These are phyloP conservation scores for Leccinum subtestaceum DNA, from an alignment of 768 basidiomycete genomes.

Conservation along the genomic window DNA sequence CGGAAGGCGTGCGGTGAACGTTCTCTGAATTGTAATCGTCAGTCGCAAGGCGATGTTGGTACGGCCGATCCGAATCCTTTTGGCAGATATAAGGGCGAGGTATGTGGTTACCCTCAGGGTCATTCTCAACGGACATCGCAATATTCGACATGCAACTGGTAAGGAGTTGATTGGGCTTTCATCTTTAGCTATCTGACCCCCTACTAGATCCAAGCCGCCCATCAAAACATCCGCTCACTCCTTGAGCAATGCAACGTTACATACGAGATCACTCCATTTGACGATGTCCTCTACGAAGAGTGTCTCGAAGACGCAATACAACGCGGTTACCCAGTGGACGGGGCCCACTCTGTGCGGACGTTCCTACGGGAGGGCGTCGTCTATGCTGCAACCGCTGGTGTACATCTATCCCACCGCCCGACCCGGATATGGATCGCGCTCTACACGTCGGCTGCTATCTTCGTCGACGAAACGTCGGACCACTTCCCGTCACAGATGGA, in stretches of 20 bases:
- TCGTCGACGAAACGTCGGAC: neutral
- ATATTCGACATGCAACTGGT: neutral
- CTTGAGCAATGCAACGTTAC: neutral
- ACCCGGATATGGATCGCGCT: neutral
- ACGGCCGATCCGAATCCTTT: neutral
- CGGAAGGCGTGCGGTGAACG: neutral
- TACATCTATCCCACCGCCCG: neutral
- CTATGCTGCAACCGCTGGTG: neutral
- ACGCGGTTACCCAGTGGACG: neutral
- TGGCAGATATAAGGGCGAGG: neutral
- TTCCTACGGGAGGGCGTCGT: neutral
- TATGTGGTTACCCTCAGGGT: neutral
- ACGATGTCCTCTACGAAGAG: neutral
- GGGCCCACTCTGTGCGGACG: neutral
- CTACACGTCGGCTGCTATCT: neutral
- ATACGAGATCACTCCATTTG: neutral
- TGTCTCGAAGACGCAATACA: neutral
- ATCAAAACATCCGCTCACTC: neutral
- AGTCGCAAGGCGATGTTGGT: neutral
- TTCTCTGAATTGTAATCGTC: neutral
- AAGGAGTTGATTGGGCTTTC: neutral
- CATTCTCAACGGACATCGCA: neutral
- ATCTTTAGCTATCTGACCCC: neutral
- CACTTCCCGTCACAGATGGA: neutral
- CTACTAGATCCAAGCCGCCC: neutral